A percentile compares a stretch with the other conserved stretches of the same genome.
phyloP scores from a whole-genome alignment of 345 rosid species.

The Linum usitatissimum region DNA sequence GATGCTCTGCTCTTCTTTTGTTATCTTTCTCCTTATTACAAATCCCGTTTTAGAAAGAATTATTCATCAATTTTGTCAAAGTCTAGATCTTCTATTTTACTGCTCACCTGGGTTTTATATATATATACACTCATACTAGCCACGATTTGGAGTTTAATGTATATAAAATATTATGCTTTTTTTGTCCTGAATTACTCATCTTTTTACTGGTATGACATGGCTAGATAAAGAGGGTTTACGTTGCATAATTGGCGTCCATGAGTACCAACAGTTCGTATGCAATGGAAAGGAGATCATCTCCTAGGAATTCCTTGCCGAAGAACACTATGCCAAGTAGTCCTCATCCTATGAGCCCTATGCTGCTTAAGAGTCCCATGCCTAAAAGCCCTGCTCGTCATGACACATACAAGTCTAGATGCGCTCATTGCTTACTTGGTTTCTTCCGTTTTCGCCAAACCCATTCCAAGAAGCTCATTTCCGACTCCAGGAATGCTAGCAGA shows the following conservation, averaged over 20 bases:
- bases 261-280: slow-evolving; percentile 1
- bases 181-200: neutral
- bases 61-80: too few relatives aligned
- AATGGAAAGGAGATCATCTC: slow-evolving; percentile 21
- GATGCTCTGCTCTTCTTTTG: too few relatives aligned
- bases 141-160: neutral
- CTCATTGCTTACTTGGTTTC: slow-evolving; percentile 38
- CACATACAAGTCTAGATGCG: slow-evolving; percentile 55
- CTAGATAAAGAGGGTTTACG: neutral
- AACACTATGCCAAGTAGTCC: slow-evolving; percentile 30
- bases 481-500: slow-evolving; percentile 21
- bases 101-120: too few relatives aligned
- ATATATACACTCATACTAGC: neutral
- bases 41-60: too few relatives aligned
- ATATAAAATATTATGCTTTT: neutral
- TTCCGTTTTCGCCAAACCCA: slow-evolving; percentile 38
- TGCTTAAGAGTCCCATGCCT: slow-evolving; percentile 20
- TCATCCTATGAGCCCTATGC: slow-evolving; percentile 33
- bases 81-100: too few relatives aligned
- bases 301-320: neutral
- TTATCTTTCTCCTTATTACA: too few relatives aligned
- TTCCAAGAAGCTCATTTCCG: slow-evolving; percentile 43
- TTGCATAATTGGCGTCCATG: neutral
- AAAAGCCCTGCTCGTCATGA: slow-evolving; percentile 47
- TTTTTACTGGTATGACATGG: slow-evolving; percentile 4